phyloP scores from a whole-genome alignment of 2,329 filamentous ascomycete species.

The Calonectria multiphialidica region DNA sequence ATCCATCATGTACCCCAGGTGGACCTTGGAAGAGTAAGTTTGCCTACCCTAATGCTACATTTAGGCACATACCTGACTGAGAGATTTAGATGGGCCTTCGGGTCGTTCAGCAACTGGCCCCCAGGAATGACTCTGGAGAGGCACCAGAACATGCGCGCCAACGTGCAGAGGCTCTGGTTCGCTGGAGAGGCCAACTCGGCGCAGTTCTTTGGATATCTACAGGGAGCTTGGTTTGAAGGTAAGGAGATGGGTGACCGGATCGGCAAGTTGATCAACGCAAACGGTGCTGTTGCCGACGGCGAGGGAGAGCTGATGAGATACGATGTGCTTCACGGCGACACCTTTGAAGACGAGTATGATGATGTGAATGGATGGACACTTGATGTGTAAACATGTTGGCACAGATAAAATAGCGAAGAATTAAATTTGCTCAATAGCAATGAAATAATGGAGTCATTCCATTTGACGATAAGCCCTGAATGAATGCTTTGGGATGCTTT shows the following conservation, averaged over 20 bases:
- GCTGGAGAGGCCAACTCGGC: conserved; percentile 74
- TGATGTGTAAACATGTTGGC: not conserved
- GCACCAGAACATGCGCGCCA: conserved; percentile 77
- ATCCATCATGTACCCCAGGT: conserved; percentile 68
- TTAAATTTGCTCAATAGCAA: no score
- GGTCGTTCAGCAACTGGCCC: conserved; percentile 78
- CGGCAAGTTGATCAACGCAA: conserved; percentile 40
- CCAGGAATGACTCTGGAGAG: conserved; percentile 71
- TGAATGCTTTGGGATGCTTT: no score
- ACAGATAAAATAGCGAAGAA: no score
- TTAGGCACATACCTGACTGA: conserved; percentile 1
- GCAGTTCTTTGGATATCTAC: conserved; percentile 75
- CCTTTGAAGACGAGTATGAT: conserved; percentile 25
- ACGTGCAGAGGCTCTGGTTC: conserved; percentile 71
- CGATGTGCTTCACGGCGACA: conserved; percentile 48
- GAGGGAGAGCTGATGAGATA: conserved; percentile 44
- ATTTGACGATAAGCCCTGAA: no score
- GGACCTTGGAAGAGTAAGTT: conserved; percentile 41
- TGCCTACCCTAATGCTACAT: accelerated
- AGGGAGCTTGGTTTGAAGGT: conserved; percentile 72
- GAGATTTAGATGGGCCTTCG: conserved; percentile 58
- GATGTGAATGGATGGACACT: conserved; percentile 22
- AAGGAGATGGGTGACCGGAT: conserved; percentile 60
- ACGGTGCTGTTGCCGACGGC: conserved; percentile 33
- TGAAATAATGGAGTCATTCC: no score